Conservation (phyloP, 176 grass and related monocot genomes). For the Cenchrus americanus region DNA sequence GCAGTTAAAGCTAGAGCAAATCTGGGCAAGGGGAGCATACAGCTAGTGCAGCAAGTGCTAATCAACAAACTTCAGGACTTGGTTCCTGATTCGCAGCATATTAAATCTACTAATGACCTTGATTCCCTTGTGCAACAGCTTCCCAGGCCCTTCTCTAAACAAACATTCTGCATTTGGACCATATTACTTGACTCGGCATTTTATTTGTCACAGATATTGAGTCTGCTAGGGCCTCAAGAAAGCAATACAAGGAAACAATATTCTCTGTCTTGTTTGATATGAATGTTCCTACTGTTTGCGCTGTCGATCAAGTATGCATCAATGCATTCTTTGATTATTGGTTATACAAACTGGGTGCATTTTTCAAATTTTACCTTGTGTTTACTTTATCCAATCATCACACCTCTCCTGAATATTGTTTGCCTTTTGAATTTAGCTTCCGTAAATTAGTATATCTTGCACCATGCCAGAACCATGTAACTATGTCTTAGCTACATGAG, state of each 20-base stretch:
- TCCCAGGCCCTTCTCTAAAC: no score
- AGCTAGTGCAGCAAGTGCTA: no score
- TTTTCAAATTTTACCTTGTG: constrained; percentile 12
- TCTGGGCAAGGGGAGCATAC: no score
- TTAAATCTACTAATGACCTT: no score
- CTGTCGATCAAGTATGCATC: constrained; percentile 78
- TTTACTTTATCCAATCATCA: background rate
- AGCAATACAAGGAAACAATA: constrained; percentile 76
- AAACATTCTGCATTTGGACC: background rate
- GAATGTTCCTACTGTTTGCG: constrained; percentile 93
- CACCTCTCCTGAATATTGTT: background rate
- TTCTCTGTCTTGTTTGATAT: constrained; percentile 92
- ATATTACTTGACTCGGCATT: background rate
- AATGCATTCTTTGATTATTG: constrained; percentile 20
- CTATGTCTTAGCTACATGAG: background rate
- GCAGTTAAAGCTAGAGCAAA: no score
- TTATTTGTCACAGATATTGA: constrained; percentile 71
- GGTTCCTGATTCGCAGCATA: no score
- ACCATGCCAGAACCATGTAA: background rate
- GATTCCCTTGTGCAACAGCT: no score
- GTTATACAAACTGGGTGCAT: background rate
- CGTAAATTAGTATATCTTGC: background rate
- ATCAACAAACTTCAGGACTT: no score
- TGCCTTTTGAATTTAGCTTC: background rate
- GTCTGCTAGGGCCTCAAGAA: constrained; percentile 84